Evolutionary conservation across 768 basidiomycete genomes (phyloP), one percentile per base, ranked within the genome.

Genomic region (Amanita exitialis): DNA sequence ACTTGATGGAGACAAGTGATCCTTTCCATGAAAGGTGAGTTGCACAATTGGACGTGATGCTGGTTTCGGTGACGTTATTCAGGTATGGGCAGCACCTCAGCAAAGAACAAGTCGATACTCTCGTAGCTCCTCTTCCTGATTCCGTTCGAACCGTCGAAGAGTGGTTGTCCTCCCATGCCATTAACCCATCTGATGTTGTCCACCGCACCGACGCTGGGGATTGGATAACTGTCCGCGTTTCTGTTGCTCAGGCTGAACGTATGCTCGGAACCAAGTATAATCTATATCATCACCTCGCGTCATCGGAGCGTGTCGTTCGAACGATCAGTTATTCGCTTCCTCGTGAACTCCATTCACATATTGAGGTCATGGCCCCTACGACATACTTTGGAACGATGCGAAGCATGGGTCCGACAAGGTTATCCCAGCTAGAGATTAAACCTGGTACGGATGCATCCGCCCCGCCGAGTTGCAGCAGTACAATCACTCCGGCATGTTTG

Each of bases 51-150:
- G 12, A 6, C 15, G 25, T 6, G 23, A 21, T 30, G 2, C 8
- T 30, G 42, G 10, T 38, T 54, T 23, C 23, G 2, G 3, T 32
- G 41, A 27, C 45, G 36, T 23, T 27, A 12, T 23, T 21, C 46
- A 79, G 79, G 52, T 82, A 82, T 55, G 78, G 80, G 10, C 66
- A 75, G 53, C 82, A 85, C 59, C 65, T 85, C 25, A 71, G 76
- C 38, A 77, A 79, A 59, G 76, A 75, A 52, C 75, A 83, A 42
- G 73, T 76, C 6, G 75, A 80, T 28, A 69, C 66, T 7, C 71
- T 84, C 20, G 68, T 77, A 46, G 74, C 75, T 6, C 79, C 82
- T 16, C 76, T 73, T 51, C 66, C 71, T 0, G 71, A 77, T 48
- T 71, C 80, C 1, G 62, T 74, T 15, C 66, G 68, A 5, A 64